phyloP scores from a whole-genome alignment of 495 filamentous ascomycete genomes.

The Podospora comata region DNA sequence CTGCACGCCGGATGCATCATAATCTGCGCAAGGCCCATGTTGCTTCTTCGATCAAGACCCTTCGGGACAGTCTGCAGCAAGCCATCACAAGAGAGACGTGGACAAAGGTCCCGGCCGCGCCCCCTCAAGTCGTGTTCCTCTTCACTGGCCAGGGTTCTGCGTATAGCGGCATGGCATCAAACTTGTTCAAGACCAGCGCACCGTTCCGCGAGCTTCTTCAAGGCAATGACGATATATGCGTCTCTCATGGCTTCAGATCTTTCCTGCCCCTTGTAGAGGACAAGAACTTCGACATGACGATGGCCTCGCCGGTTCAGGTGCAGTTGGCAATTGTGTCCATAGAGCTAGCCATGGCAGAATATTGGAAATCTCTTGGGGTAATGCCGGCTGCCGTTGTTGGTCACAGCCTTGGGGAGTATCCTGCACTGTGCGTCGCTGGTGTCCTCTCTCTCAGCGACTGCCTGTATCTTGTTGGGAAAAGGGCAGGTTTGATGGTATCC shows the following conservation, averaged over 20 bases:
- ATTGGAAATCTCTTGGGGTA: conserved; percentile 73
- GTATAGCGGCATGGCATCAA: conserved; percentile 60
- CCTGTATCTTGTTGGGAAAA: conserved; percentile 70
- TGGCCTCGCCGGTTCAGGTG: conserved; percentile 64
- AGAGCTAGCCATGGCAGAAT: conserved; percentile 74
- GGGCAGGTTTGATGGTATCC: conserved; percentile 66
- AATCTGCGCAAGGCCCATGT: conserved; percentile 45
- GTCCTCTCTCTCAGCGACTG: conserved; percentile 72
- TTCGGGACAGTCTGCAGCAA: conserved; percentile 6
- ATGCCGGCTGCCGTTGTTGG: conserved; percentile 73
- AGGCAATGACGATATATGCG: conserved; percentile 60
- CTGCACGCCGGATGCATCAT: conserved; percentile 67
- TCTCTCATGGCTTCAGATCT: conserved; percentile 61
- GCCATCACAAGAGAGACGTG: not conserved
- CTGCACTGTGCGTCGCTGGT: conserved; percentile 73
- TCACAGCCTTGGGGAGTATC: conserved; percentile 82
- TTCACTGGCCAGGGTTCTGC: conserved; percentile 69
- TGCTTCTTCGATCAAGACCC: conserved; percentile 14
- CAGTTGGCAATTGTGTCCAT: conserved; percentile 74
- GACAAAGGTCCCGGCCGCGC: conserved; percentile 54
- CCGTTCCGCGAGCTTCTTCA: conserved; percentile 61
- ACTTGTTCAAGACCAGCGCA: conserved; percentile 56
- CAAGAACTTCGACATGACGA: conserved; percentile 47
- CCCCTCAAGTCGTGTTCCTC: conserved; percentile 47
- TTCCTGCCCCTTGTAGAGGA: conserved; percentile 61